These are phyloP conservation scores for Trichoderma orchidacearum DNA, from an alignment of 495 filamentous ascomycete species.

Conservation along the genomic window DNA sequence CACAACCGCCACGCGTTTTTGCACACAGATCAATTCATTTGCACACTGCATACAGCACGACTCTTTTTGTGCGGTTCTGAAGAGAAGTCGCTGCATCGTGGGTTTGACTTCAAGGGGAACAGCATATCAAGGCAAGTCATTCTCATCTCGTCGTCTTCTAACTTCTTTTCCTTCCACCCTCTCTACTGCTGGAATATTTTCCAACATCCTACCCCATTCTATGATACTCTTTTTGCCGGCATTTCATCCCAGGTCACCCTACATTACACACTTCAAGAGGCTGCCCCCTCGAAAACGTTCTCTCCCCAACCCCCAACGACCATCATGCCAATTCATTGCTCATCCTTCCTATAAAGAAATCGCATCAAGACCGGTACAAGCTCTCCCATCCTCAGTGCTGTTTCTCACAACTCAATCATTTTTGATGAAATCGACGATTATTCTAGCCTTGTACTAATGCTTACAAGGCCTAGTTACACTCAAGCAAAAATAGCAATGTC, in stretches of 20 bases:
- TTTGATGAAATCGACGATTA: not conserved
- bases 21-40: not conserved
- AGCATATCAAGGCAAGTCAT: not conserved
- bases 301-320: no score
- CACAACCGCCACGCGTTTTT: constrained; percentile 5
- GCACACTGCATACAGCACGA: no score
- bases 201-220: no score
- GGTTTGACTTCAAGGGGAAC: not conserved
- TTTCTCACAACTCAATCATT: not conserved
- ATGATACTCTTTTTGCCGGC: no score
- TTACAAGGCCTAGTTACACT: not conserved
- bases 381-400: no score
- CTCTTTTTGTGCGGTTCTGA: no score
- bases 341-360: no score
- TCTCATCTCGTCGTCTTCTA: not conserved
- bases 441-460: not conserved
- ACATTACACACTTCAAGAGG: no score
- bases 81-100: not conserved
- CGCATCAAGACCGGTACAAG: no score
- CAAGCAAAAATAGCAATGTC: constrained; percentile 10
- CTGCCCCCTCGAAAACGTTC: no score
- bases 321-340: no score
- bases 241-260: no score
- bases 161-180: not conserved
- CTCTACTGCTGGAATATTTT: not conserved